Base-by-base conservation (phyloP, 2,329 filamentous ascomycete genomes). In the Didymella segeticola region DNA sequence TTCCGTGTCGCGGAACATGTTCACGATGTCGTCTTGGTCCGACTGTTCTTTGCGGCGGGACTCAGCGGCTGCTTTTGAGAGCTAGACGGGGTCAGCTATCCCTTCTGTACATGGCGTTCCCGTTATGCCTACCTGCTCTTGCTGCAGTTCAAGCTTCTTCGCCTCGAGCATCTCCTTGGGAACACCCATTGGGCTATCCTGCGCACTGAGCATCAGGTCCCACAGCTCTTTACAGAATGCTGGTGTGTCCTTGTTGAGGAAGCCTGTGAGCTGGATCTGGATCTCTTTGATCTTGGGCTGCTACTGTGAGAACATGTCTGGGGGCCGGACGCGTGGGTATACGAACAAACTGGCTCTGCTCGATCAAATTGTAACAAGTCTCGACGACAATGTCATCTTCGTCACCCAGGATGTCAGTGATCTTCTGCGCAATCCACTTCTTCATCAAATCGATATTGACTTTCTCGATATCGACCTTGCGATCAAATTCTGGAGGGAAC, bases 401-500 rank as follows among this genome's bases (percentile, higher is more conserved):
- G 64, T 85, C 90, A n/a, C 90, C 90, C 34, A 98, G 79, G 41
- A 98, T 93, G 52, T 91, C 88, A 20, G 89, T 90, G 51, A 99
- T 91, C 74, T 89, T 90, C 67, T 88, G 86, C 4, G 91, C 89
- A 73, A 98, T 97, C 95, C 95, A 99, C 81, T 92, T 97, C 83
- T 97, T 97, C 87, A 99, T 96, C 50, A 99, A 90, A 75, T 96
- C 91, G 43, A 96, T 82, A 73, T 99, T 97, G 76, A 99, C 92
- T 80, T 98, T 98, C 66, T 88, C 86, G 86, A 96, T 96, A 80
- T 99, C 93, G 61, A 99, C 95, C 80, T 97, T 97, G 73, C 90
- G 87, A 72, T 85, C 93, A 79, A 98, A 99, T 71, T 97, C 92
- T 7, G 88, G 83, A 38, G 95, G 95, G 61, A 97, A 98, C 72